These are phyloP conservation scores for Dendrobium catenatum DNA, from an alignment of 106 monocot species.

Conservation along the genomic window DNA sequence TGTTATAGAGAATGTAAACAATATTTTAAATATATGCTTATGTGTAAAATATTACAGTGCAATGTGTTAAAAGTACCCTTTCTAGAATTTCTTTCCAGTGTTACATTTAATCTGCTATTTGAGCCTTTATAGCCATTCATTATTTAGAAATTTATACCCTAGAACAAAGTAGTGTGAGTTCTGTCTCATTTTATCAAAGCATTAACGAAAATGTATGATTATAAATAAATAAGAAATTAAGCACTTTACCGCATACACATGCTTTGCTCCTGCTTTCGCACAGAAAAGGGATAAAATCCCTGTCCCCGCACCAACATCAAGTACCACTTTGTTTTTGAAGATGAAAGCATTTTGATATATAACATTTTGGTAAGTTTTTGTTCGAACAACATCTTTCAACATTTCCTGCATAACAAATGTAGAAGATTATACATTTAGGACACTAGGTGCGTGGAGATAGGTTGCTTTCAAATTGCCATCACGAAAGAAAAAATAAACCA, in stretches of 20 bases:
- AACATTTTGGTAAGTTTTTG: slow-evolving; percentile 92
- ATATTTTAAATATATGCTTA: too few relatives aligned
- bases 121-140: background rate
- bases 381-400: slow-evolving; percentile 89
- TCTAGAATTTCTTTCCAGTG: background rate
- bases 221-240: background rate
- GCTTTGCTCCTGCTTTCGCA: slow-evolving; percentile 96
- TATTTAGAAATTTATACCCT: background rate
- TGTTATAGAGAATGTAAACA: too few relatives aligned
- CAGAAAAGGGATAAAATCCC: slow-evolving; percentile 94
- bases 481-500: slow-evolving; percentile 1
- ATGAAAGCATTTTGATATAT: slow-evolving; percentile 80
- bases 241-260: slow-evolving; percentile 80
- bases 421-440: background rate
- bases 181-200: background rate
- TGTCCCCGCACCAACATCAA: slow-evolving; percentile 94
- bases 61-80: background rate
- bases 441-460: background rate
- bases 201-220: background rate
- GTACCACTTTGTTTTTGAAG: slow-evolving; percentile 83
- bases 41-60: too few relatives aligned
- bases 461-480: background rate
- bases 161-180: background rate
- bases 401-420: slow-evolving; percentile 62
- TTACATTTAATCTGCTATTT: background rate